These are phyloP conservation scores for Pseudozyma sp. DNA, from an alignment of 1,284 basidiomycete genomes.

Conservation along the genomic window DNA sequence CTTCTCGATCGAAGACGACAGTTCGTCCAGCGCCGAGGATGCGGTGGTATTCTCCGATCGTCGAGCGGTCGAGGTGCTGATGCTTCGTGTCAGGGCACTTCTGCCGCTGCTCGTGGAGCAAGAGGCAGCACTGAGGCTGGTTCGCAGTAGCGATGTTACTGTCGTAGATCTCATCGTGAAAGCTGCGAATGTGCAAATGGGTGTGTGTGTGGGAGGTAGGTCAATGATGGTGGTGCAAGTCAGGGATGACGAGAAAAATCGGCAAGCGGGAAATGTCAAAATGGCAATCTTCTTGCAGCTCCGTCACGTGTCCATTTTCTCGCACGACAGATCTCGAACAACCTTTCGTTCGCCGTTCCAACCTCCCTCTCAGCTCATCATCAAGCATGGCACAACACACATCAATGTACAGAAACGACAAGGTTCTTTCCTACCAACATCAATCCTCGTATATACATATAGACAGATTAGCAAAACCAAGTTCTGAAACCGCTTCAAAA, in stretches of 20 bases:
- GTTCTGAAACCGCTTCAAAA: background rate
- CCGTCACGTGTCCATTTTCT: conserved; percentile 5
- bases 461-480: background rate
- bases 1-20: conserved; percentile 39
- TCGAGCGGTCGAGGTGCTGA: background rate
- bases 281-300: too few relatives aligned
- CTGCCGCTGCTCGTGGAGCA: background rate
- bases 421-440: too few relatives aligned
- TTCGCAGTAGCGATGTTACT: conserved; percentile 1
- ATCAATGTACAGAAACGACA: background rate
- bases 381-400: background rate
- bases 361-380: background rate
- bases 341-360: background rate
- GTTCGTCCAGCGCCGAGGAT: conserved; percentile 36
- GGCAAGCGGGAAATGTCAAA: background rate
- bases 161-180: conserved; percentile 6
- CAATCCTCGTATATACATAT: conserved; percentile 1
- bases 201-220: background rate
- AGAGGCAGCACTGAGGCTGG: conserved; percentile 1
- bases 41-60: background rate
- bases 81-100: background rate
- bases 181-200: too few relatives aligned
- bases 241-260: too few relatives aligned
- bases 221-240: background rate
- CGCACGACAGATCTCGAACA: background rate